Percentiles rank a stretch among this genome's conserved stretches.
Conservation (phyloP, 495 filamentous ascomycete genomes). For the Neurospora sp. region DNA sequence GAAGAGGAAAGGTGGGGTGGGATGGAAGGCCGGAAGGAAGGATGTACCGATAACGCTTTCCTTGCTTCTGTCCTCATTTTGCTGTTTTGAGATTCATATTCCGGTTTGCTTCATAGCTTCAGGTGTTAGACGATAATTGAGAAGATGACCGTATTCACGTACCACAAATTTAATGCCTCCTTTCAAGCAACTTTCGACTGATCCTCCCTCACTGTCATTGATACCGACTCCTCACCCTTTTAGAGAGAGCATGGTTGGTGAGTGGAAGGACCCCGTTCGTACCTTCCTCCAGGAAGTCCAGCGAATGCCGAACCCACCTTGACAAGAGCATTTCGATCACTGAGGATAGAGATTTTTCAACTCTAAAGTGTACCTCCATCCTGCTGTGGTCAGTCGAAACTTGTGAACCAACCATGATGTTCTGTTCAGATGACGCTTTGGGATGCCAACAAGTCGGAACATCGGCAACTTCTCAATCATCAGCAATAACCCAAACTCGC, state of each 20-base stretch:
- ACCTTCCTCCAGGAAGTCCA: not conserved
- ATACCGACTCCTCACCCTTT: too few species aligned
- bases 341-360: not conserved
- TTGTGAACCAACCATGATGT: not conserved
- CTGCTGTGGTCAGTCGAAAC: not conserved
- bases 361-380: not conserved
- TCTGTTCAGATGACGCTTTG: not conserved
- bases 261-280: not conserved
- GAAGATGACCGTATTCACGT: too few species aligned
- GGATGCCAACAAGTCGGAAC: not conserved
- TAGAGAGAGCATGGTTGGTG: not conserved
- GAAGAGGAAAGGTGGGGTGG: too few species aligned
- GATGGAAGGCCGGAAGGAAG: too few species aligned
- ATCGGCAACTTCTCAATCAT: not conserved
- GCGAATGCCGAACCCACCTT: not conserved
- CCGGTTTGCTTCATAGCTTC: too few species aligned
- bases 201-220: too few species aligned
- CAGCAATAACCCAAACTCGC: not conserved
- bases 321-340: not conserved
- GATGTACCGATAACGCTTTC: too few species aligned
- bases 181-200: too few species aligned
- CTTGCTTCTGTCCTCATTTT: too few species aligned
- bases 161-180: too few species aligned
- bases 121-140: too few species aligned
- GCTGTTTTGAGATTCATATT: too few species aligned